Conservation (phyloP, 208 protist genomes). For the Blechomonas ayalai region DNA sequence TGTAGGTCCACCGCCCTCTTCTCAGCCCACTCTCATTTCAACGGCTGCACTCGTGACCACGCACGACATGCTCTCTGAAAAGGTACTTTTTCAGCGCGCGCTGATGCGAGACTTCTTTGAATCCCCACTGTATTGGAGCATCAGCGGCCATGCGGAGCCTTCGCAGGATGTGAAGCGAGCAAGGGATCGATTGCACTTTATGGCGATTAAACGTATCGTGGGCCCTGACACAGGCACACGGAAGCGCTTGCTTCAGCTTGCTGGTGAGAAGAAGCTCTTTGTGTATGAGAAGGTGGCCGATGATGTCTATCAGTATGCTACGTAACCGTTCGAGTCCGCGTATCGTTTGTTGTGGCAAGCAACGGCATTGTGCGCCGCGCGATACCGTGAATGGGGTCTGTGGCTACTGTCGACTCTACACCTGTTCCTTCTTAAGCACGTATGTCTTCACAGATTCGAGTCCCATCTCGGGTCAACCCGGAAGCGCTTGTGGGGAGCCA, state of each 20-base stretch:
- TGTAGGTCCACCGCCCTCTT: too few species aligned
- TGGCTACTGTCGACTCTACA: too few species aligned
- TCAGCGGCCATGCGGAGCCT: conserved; percentile 16
- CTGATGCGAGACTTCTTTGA: conserved; percentile 62
- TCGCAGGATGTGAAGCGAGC: conserved; percentile 14
- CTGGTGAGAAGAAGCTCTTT: conserved; percentile 30
- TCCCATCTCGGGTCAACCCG: too few species aligned
- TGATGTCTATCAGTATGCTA: conserved; percentile 42
- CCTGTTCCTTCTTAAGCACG: too few species aligned
- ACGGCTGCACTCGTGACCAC: conserved; percentile 49
- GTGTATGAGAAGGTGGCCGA: conserved; percentile 61
- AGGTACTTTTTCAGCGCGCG: conserved; percentile 23
- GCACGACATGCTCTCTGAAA: conserved; percentile 34
- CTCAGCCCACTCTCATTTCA: too few species aligned
- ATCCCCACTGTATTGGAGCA: conserved; percentile 29
- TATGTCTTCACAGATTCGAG: too few species aligned
- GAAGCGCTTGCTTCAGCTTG: conserved; percentile 15
- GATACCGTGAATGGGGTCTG: too few species aligned
- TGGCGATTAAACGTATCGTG: conserved; percentile 36
- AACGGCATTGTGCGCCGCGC: too few species aligned
- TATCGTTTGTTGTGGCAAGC: too few species aligned
- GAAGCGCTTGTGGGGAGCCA: too few species aligned
- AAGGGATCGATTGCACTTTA: conserved; percentile 37
- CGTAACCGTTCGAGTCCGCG: too few species aligned
- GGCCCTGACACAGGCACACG: conserved; percentile 4